Evolutionary conservation across 148 eudicot species (phyloP).

Genomic region (Silene conica): DNA sequence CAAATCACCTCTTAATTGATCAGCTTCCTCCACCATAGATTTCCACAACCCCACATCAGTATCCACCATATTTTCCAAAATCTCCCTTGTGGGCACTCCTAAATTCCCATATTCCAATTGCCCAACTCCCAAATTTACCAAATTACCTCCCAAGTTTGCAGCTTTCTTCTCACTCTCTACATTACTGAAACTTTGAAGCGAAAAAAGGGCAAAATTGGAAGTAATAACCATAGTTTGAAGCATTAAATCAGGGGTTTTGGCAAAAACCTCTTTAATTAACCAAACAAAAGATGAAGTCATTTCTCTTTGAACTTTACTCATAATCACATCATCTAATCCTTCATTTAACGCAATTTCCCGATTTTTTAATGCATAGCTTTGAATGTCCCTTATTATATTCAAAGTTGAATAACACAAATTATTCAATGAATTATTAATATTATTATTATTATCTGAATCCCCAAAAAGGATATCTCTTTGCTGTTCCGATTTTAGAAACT

Average conservation of each 20-base stretch:
- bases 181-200: conserved; percentile 22
- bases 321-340: conserved; percentile 39
- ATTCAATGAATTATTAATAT: conserved; percentile 14
- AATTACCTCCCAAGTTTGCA: background rate
- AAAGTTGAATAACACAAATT: conserved; percentile 29
- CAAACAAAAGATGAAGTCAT: conserved; percentile 59
- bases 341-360: conserved; percentile 43
- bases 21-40: conserved; percentile 56
- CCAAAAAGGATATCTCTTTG: background rate
- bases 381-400: conserved; percentile 44
- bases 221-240: conserved; percentile 47
- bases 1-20: conserved; percentile 18
- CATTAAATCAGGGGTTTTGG: conserved; percentile 63
- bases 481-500: conserved; percentile 11
- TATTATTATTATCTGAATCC: background rate
- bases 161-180: background rate
- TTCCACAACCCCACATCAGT: conserved; percentile 45
- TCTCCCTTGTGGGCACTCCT: conserved; percentile 20
- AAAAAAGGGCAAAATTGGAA: conserved; percentile 44
- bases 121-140: conserved; percentile 16
- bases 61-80: conserved; percentile 7
- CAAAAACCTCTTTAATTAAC: conserved; percentile 61
- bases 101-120: background rate
- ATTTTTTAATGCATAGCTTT: conserved; percentile 42
- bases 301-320: conserved; percentile 44